Percentiles rank a stretch among this genome's conserved stretches.
Evolutionary conservation across 2,329 filamentous ascomycete genomes (phyloP).

Genomic region (Elsinoe perseae): DNA sequence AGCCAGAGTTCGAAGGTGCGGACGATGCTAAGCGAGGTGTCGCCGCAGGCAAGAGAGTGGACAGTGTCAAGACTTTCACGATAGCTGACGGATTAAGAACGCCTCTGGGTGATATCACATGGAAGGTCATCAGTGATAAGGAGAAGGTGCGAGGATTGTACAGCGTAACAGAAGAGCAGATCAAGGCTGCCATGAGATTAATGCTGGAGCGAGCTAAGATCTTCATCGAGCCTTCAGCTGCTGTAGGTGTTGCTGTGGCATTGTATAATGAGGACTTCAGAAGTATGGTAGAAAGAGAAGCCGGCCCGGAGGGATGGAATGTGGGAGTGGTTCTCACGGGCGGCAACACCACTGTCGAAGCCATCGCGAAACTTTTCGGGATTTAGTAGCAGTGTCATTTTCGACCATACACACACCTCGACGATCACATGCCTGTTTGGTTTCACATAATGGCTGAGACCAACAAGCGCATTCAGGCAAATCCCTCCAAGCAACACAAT

Average conservation of each 20-base stretch:
- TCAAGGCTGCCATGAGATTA: slow-evolving; percentile 64
- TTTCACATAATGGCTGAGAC: too few species aligned
- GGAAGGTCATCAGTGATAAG: slow-evolving; percentile 65
- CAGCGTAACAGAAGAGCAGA: slow-evolving; percentile 73
- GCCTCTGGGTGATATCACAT: slow-evolving; percentile 68
- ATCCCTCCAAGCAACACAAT: too few species aligned
- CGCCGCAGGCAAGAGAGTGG: slow-evolving; percentile 55
- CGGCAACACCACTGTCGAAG: slow-evolving; percentile 59
- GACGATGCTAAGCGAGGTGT: slow-evolving; percentile 75
- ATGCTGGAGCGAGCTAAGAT: slow-evolving; percentile 85
- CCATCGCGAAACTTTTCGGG: slow-evolving; percentile 49
- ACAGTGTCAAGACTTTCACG: slow-evolving; percentile 64
- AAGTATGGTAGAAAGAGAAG: slow-evolving; percentile 59
- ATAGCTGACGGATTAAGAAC: slow-evolving; percentile 86
- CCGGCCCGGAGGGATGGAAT: slow-evolving; percentile 66
- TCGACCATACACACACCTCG: too few species aligned
- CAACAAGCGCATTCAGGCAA: too few species aligned
- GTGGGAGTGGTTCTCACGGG: slow-evolving; percentile 54
- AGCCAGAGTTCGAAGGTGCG: slow-evolving; percentile 73
- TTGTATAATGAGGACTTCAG: slow-evolving; percentile 83
- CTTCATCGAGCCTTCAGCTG: slow-evolving; percentile 80
- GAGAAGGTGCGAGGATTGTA: slow-evolving; percentile 63
- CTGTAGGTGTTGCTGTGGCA: slow-evolving; percentile 73
- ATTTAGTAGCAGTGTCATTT: too few species aligned
- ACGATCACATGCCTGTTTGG: too few species aligned